Conservation (phyloP, 192 early-diverging fungal genomes). For the Umbelopsis ramanniana region DNA sequence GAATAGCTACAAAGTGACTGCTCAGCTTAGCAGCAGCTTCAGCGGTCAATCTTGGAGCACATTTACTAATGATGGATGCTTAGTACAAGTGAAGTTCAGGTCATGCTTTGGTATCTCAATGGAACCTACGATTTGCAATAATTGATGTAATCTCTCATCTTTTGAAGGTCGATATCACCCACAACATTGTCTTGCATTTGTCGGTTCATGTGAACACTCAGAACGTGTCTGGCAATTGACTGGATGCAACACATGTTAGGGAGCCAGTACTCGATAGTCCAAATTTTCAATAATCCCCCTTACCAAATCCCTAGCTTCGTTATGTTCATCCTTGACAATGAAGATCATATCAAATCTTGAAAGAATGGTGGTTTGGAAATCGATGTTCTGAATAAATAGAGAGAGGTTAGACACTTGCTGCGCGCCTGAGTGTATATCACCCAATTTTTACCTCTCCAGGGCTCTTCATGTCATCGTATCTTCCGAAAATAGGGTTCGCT, state of each 20-base stretch:
- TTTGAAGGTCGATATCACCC: constrained; percentile 89
- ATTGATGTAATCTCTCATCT: constrained; percentile 95
- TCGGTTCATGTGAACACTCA: constrained; percentile 90
- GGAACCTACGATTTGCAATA: constrained; percentile 83
- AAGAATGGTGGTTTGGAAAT: constrained; percentile 99
- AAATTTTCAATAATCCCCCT: not conserved
- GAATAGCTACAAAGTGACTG: constrained; percentile 92
- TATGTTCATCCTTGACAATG: constrained; percentile 97
- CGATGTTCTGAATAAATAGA: constrained; percentile 77
- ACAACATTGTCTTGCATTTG: constrained; percentile 64
- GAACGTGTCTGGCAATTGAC: constrained; percentile 95
- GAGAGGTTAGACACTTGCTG: not conserved
- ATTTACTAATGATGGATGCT: constrained; percentile 62
- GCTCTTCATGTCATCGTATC: constrained; percentile 98
- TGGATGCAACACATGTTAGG: constrained; percentile 33
- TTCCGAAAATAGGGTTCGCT: constrained; percentile 97
- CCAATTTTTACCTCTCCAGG: constrained; percentile 76
- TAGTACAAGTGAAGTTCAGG: not conserved
- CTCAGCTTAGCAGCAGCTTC: constrained; percentile 93
- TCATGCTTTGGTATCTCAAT: not conserved
- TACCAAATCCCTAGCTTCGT: constrained; percentile 86
- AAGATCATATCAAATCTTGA: constrained; percentile 99
- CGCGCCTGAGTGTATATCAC: not conserved
- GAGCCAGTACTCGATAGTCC: not conserved
- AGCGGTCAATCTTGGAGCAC: constrained; percentile 86